Percentiles rank a stretch among this genome's conserved stretches.
These are phyloP conservation scores for Tylopilus rubrobrunneus DNA, from an alignment of 768 basidiomycete species.

Conservation along the genomic window DNA sequence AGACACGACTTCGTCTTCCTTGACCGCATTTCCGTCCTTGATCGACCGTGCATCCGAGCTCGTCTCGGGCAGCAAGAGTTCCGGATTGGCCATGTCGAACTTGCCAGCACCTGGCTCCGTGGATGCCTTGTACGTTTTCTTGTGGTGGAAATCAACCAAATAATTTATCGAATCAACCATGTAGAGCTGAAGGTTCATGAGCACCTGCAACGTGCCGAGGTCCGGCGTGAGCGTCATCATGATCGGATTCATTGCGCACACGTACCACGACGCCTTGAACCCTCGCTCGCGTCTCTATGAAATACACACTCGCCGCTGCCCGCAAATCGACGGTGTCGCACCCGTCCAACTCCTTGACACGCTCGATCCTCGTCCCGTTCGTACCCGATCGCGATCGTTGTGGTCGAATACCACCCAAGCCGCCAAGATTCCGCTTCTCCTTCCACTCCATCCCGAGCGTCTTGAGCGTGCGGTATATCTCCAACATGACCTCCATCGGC, in stretches of 20 bases:
- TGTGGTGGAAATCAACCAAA: constrained; percentile 97
- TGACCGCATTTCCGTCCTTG: constrained; percentile 40
- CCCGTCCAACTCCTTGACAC: constrained; percentile 61
- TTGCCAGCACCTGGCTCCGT: constrained; percentile 62
- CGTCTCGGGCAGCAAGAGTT: constrained; percentile 37
- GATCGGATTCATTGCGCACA: neutral
- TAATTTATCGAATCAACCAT: constrained; percentile 96
- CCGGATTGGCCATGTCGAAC: constrained; percentile 56
- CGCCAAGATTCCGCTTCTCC: constrained; percentile 77
- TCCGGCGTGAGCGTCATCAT: neutral
- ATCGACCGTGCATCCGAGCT: constrained; percentile 57
- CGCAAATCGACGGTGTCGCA: constrained; percentile 56
- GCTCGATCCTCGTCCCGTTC: constrained; percentile 50
- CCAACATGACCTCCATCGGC: constrained; percentile 99
- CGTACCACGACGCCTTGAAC: constrained; percentile 90
- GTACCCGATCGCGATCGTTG: constrained; percentile 32
- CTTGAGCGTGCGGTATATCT: constrained; percentile 92
- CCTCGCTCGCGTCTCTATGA: constrained; percentile 88
- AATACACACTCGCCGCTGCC: constrained; percentile 76
- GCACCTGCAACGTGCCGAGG: constrained; percentile 50
- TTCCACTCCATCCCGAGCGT: constrained; percentile 97
- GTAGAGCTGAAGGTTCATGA: constrained; percentile 97
- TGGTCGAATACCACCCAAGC: constrained; percentile 51
- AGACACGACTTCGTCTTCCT: constrained; percentile 64
- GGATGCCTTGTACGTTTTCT: constrained; percentile 84